These are phyloP conservation scores for Suhomyces canberraensis DNA, from an alignment of 805 yeast species.

Conservation along the genomic window DNA sequence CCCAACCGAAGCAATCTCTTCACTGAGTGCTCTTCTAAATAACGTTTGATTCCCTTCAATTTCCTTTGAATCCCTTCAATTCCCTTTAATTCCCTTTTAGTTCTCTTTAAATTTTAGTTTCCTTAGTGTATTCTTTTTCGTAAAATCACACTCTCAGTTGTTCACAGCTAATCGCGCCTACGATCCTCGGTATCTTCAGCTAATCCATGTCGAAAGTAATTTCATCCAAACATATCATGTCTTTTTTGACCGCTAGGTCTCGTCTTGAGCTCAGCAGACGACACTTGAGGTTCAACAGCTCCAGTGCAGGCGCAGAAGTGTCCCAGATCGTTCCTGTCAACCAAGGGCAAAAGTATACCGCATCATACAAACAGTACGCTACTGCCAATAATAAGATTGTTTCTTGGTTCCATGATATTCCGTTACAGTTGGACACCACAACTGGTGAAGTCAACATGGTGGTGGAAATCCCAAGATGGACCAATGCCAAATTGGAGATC, in stretches of 20 bases:
- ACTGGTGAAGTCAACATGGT: slow-evolving; percentile 43
- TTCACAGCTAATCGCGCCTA: too few species aligned
- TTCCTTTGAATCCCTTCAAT: too few species aligned
- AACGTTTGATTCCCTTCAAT: too few species aligned
- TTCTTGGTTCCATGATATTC: slow-evolving; percentile 73
- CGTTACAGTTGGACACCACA: slow-evolving; percentile 46
- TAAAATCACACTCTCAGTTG: too few species aligned
- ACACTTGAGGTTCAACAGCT: slow-evolving; percentile 11
- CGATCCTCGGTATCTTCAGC: too few species aligned
- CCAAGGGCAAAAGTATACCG: slow-evolving; percentile 35
- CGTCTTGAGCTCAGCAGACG: slow-evolving; percentile 11
- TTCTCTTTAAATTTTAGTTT: too few species aligned
- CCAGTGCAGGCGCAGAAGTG: not conserved
- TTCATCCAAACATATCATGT: too few species aligned
- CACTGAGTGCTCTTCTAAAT: too few species aligned
- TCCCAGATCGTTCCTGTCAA: slow-evolving; percentile 2
- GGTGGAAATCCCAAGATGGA: slow-evolving; percentile 58
- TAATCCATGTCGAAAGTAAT: too few species aligned
- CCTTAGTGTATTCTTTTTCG: too few species aligned
- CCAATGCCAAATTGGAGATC: slow-evolving; percentile 81
- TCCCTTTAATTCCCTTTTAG: too few species aligned
- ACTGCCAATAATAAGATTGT: slow-evolving; percentile 43
- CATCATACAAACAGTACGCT: slow-evolving; percentile 42
- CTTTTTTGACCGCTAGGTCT: slow-evolving; percentile 9
- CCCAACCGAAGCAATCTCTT: too few species aligned